Conservation (phyloP, 768 basidiomycete genomes). For the Boletus subcaerulescens region DNA sequence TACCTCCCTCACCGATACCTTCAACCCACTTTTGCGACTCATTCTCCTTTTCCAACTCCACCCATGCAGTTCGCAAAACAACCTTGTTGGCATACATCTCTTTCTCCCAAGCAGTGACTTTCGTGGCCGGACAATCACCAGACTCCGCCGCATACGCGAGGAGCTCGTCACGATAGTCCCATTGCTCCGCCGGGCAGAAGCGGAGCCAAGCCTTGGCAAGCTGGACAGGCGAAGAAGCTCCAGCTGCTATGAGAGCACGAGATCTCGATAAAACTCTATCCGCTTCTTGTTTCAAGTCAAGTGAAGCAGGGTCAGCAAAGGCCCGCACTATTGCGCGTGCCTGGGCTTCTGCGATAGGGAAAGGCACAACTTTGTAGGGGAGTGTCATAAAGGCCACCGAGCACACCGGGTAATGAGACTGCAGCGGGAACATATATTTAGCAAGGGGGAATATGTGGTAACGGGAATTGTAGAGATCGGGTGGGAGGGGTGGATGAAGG, state of each 20-base stretch:
- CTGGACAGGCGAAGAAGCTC: slow-evolving; percentile 33
- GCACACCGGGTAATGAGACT: slow-evolving; percentile 41
- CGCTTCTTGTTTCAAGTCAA: slow-evolving; percentile 49
- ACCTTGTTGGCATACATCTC: slow-evolving; percentile 50
- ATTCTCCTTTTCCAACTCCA: slow-evolving; percentile 50
- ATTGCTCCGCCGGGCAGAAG: slow-evolving; percentile 54
- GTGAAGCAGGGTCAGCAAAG: slow-evolving; percentile 47
- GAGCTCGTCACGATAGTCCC: slow-evolving; percentile 63
- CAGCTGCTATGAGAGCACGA: slow-evolving; percentile 35
- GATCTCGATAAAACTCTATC: slow-evolving; percentile 49
- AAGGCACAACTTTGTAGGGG: slow-evolving; percentile 56
- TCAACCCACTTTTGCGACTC: slow-evolving; percentile 59
- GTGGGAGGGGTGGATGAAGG: slow-evolving; percentile 46
- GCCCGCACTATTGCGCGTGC: slow-evolving; percentile 57
- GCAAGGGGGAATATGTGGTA: slow-evolving; percentile 70
- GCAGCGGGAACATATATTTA: slow-evolving; percentile 64
- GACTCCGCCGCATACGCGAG: slow-evolving; percentile 43
- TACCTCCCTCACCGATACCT: slow-evolving; percentile 57
- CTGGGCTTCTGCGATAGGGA: slow-evolving; percentile 79
- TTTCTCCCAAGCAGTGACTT: slow-evolving; percentile 55
- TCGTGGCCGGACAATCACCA: slow-evolving; percentile 28
- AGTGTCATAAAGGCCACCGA: slow-evolving; percentile 69
- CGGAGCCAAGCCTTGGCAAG: slow-evolving; percentile 59
- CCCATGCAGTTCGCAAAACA: slow-evolving; percentile 55
- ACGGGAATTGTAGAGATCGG: slow-evolving; percentile 58